Evolutionary conservation across 805 yeast species (phyloP).

Genomic region (Zygosaccharomyces gambellarensis): DNA sequence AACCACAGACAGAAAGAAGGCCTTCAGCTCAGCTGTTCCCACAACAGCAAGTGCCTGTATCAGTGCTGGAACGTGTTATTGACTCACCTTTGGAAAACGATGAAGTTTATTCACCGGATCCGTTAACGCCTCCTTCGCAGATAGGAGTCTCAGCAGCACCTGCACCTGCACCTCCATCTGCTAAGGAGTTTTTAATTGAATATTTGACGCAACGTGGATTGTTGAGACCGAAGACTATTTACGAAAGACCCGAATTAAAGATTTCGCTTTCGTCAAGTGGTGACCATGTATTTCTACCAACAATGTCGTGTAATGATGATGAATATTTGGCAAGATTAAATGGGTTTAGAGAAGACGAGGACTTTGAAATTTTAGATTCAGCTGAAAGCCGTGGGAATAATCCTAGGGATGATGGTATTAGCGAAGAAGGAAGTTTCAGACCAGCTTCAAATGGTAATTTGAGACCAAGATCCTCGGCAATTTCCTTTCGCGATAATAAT

Average conservation of each 20-base stretch:
- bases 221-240: conserved; percentile 17
- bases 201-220: conserved; percentile 31
- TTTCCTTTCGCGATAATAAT: not conserved
- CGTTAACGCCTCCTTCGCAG: not conserved
- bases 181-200: conserved; percentile 14
- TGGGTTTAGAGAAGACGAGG: conserved; percentile 19
- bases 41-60: not conserved
- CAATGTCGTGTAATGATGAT: conserved; percentile 28
- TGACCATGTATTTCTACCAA: conserved; percentile 35
- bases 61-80: not conserved
- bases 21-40: not conserved
- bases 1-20: not conserved
- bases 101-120: not conserved
- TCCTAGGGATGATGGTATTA: not conserved
- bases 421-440: not conserved
- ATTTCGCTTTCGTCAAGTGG: conserved; percentile 34
- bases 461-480: not conserved
- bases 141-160: not conserved
- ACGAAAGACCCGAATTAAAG: conserved; percentile 17
- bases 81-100: not conserved
- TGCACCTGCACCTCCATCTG: conserved; percentile 9
- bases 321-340: conserved; percentile 28
- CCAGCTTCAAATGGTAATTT: conserved; percentile 1
- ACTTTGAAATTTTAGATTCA: conserved; percentile 7
- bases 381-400: not conserved